Base-by-base conservation (phyloP, 2,329 filamentous ascomycete genomes). In the Dothidotthia symphoricarpi region DNA sequence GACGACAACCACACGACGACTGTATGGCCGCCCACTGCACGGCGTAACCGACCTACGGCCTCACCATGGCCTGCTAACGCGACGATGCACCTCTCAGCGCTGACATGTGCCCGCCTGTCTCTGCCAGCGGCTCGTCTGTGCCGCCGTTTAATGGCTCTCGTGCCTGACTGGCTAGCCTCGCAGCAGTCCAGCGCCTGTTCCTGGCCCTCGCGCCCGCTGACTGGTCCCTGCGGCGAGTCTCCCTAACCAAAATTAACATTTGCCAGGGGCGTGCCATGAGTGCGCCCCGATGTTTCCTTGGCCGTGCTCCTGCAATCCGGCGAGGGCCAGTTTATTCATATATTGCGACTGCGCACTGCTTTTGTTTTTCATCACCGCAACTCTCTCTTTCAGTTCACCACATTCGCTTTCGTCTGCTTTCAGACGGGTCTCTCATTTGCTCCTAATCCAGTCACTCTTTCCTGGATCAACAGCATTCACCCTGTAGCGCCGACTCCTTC, bases 21-120 rank as follows among this genome's bases (percentile, higher is more conserved):
- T 14, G 14, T 6, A 4, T 28, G 31, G 31, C 34, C 32, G 28
- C 32, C 38, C 41, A 36, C 25, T 25, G 24, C 41, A 25, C 34
- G 28, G 40, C 28, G 19, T 34, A 33, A 12, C 29, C 22, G 24
- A 12, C 4, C 25, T 12, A 27, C 25, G 25, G 25, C 10, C 25
- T 5, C 25, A 27, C 14, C 25, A 13, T 6, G 25, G 25, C 25
- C 24, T 25, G 24, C 12, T 12, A 12, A 27, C 25, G 25, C 25
- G 25, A 12, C 11, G 25, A 27, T 31, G 33, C 39, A 28, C 49
- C 51, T 48, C 47, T 48, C 45, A 75, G 90, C 49, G 82, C 80
- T 17, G 75, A 83, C 2, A 86, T 28, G 19, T 22, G 16, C 32
- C 24, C 31, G 86, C 14, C 80, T 88, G 49, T 70, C 88, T 38